Base-by-base conservation (phyloP, 306 rosid species). In the Inga laurina region DNA sequence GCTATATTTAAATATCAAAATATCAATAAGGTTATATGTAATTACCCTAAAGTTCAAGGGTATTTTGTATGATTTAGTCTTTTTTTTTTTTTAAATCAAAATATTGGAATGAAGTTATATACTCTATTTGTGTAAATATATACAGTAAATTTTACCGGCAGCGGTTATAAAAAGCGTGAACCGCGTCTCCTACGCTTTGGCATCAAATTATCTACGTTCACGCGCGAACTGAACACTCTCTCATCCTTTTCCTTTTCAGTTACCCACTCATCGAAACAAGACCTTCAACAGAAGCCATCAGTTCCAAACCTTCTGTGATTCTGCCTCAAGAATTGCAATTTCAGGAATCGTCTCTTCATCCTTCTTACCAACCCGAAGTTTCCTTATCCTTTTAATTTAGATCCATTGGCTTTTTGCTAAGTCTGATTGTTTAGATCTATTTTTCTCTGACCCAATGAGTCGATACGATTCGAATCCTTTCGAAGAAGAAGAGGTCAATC, bases 391-490 rank as follows among this genome's bases (percentile, higher is more conserved):
- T 54, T 71, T 27, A 5, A 37, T 83, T 80, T 74, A 69, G 72
- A 81, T 76, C 90, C 66, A 73, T 4, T 81, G 21, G 44, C 12
- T 54, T 16, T 65, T 73, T 44, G 48, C 72, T 24, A 19, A 70
- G 57, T 51, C 70, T 74, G 64, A 65, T 59, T 81, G 66, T 70
- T 27, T 56, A 44, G 74, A 86, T 82, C 77, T 77, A 69, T 54
- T 35, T 82, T 44, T 80, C 21, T 84, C 74, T 21, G 64, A 21
- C 46, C 80, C 86, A 73, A 93, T 93, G 97, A 87, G 87, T 76
- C 93, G 92, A 65, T 87, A 85, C 92, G 93, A 93, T 62, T 73
- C 93, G 32, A 93, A 93, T 75, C 97, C 97, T 46, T 93, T 93
- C 85, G 93, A 85, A 0, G 91, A 91, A 7, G 92, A 91, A 11